phyloP scores from a whole-genome alignment of 2,329 filamentous ascomycete genomes.

The Aspergillus tanneri region DNA sequence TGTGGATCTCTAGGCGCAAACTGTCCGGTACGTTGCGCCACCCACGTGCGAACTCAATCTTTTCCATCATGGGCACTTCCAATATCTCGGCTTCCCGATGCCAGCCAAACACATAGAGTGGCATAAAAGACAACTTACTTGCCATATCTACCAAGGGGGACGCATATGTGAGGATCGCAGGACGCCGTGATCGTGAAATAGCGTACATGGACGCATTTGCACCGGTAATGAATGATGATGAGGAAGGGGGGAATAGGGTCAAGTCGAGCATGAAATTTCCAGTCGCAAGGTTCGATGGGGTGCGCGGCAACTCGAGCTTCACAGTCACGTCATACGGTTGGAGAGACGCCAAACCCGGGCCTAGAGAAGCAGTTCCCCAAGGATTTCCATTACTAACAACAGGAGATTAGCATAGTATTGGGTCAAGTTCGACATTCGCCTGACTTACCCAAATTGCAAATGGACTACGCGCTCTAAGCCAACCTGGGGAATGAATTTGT shows the following conservation, averaged over 20 bases:
- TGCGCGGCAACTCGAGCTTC: slow-evolving; percentile 73
- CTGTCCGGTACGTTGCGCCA: slow-evolving; percentile 53
- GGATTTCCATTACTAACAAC: slow-evolving; percentile 47
- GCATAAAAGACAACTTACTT: slow-evolving; percentile 62
- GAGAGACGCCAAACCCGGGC: slow-evolving; percentile 59
- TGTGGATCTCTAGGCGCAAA: slow-evolving; percentile 67
- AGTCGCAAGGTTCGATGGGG: slow-evolving; percentile 68
- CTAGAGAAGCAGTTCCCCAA: slow-evolving; percentile 53
- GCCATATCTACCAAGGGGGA: slow-evolving; percentile 66
- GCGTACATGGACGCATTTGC: slow-evolving; percentile 40
- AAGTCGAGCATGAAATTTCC: slow-evolving; percentile 96
- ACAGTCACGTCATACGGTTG: slow-evolving; percentile 86
- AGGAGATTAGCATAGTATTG: slow-evolving; percentile 1
- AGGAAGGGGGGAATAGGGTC: slow-evolving; percentile 59
- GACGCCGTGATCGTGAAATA: slow-evolving; percentile 66
- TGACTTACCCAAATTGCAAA: slow-evolving; percentile 61
- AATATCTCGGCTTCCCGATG: slow-evolving; percentile 64
- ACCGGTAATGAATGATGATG: slow-evolving; percentile 30
- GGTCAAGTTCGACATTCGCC: no score
- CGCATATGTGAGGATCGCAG: slow-evolving; percentile 76
- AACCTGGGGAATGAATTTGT: slow-evolving; percentile 65
- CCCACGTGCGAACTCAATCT: slow-evolving; percentile 62
- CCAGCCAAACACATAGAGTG: slow-evolving; percentile 68
- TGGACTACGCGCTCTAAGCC: slow-evolving; percentile 62
- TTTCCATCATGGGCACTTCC: slow-evolving; percentile 70